Base-by-base conservation (phyloP, 2,329 filamentous ascomycete genomes). In the Pestalotiopsis sp. region DNA sequence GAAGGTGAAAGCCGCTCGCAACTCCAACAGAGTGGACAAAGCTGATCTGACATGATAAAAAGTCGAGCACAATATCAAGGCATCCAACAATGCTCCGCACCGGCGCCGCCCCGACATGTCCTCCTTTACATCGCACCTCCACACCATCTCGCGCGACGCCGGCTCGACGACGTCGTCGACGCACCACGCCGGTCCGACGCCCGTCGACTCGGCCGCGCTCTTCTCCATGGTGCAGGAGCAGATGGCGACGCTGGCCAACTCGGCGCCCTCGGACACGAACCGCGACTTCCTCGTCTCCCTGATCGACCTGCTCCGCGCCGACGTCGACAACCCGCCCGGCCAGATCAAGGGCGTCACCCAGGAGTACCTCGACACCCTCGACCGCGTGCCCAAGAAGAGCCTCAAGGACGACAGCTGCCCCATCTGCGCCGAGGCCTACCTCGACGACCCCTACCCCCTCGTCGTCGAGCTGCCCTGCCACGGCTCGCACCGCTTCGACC, bases 21-120 rank as follows among this genome's bases (percentile, higher is more conserved):
- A 27, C 27, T 4, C 4, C 27, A 5, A 27, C 4, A 27, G 1
- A 27, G 27, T 4, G 4, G 27, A 27, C 4, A 59, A 14, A 6
- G 17, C 27, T 36, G 17, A 36, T 56, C 5, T 71, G 12, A 38
- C 60, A 45, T 23, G 20, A 49, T 52, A 2, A 12, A 36, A 17
- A 91, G 89, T 91, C 77, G 89, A 91, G 77, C 89, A 91, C 81
- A 88, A 87, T 77, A 88, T 91, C 79, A 83, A 86, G 73, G 77
- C 84, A 68, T 60, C 80, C 38, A 71, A 83, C 62, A 71, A 78
- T 5, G 76, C 79, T 27, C 77, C 80, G 64, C 79, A 81, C 68
- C 80, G 81, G 63, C 82, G 83, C 11, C 88, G 89, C 56, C 86
- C 87, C 70, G 88, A 90, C 81, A 91, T 91, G 89, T 68, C 66